A percentile compares a stretch with the other conserved stretches of the same genome.
Conservation (phyloP, 2,329 filamentous ascomycete species). For the Plectosphaerella cucumerina region DNA sequence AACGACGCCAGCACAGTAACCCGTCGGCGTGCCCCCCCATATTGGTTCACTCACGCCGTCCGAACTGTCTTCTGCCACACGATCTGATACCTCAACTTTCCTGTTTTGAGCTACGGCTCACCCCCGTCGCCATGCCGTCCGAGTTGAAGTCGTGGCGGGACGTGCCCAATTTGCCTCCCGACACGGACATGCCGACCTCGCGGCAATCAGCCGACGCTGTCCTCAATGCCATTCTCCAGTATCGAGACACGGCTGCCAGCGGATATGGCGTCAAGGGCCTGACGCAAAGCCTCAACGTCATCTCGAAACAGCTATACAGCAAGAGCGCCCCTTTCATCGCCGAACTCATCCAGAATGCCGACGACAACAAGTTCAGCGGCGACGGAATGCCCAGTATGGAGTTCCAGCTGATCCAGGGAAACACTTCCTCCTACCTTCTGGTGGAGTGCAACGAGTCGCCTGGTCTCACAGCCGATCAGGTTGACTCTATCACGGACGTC, state of each 20-base stretch:
- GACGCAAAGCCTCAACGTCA: not conserved
- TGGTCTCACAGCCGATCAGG: constrained; percentile 23
- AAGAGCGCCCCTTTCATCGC: constrained; percentile 27
- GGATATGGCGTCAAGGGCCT: not conserved
- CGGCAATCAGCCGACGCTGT: too few species aligned
- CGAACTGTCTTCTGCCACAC: too few species aligned
- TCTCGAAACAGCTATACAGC: constrained; percentile 17
- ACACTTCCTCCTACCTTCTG: not conserved
- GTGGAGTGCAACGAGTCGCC: constrained; percentile 25
- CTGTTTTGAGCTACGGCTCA: not conserved
- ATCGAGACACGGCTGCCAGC: too few species aligned
- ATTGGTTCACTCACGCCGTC: too few species aligned
- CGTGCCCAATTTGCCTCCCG: too few species aligned
- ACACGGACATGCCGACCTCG: too few species aligned
- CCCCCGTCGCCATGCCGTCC: not conserved
- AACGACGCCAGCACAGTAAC: too few species aligned
- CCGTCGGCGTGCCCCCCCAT: too few species aligned
- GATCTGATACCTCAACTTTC: too few species aligned
- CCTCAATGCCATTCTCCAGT: too few species aligned
- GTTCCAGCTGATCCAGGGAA: constrained; percentile 12
- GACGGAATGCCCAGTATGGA: constrained; percentile 12
- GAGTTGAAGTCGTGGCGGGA: too few species aligned
- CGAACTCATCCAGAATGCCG: constrained; percentile 34
- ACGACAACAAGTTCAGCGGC: constrained; percentile 26
- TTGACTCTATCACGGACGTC: constrained; percentile 26